These are phyloP conservation scores for Ligustrum vulgare DNA, from an alignment of 257 asterid genomes.

Conservation along the genomic window DNA sequence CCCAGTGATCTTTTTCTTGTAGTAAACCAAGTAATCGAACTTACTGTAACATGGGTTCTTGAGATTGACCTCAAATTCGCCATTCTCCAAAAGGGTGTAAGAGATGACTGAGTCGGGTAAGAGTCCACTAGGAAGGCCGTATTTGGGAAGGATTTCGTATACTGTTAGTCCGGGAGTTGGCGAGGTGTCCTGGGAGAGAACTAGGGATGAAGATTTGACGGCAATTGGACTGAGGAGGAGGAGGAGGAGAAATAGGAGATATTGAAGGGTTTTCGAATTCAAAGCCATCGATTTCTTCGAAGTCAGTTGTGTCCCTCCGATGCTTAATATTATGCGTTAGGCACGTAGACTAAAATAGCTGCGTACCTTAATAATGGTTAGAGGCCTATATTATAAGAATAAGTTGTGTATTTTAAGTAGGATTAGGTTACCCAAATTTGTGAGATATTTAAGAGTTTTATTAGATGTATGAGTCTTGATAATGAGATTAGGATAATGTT, in stretches of 20 bases:
- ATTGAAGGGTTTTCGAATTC: constrained; percentile 16
- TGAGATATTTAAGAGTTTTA: too few species aligned
- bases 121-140: constrained; percentile 48
- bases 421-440: too few species aligned
- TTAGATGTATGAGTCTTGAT: too few species aligned
- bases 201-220: constrained; percentile 3
- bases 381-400: too few species aligned
- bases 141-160: constrained; percentile 39
- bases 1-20: constrained; percentile 73
- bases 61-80: constrained; percentile 39
- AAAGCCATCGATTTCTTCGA: constrained; percentile 25
- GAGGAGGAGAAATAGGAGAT: constrained; percentile 12
- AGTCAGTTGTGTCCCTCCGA: neutral
- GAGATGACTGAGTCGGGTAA: constrained; percentile 47
- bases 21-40: constrained; percentile 54
- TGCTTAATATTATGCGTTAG: too few species aligned
- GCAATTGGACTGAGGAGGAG: neutral
- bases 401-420: too few species aligned
- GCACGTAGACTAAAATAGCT: too few species aligned
- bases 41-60: constrained; percentile 40
- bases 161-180: constrained; percentile 23
- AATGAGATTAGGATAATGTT: too few species aligned
- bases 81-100: constrained; percentile 35
- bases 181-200: constrained; percentile 4
- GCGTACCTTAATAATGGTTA: too few species aligned